phyloP scores from a whole-genome alignment of 345 rosid species.

The Populus pruinosa region DNA sequence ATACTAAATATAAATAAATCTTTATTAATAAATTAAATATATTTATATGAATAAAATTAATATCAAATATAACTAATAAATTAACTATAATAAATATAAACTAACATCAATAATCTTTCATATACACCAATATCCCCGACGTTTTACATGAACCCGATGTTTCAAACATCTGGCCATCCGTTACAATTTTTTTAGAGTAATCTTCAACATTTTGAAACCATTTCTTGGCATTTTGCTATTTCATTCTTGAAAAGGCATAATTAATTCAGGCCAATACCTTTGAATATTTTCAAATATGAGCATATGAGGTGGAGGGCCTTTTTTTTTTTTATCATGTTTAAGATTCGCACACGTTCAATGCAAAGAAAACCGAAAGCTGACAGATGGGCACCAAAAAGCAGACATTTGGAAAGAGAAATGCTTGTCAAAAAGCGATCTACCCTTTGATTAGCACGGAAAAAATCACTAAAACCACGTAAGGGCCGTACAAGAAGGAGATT shows the following conservation, averaged over 20 bases:
- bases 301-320: conserved; percentile 7
- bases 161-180: background rate
- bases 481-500: background rate
- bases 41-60: too few relatives aligned
- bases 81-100: too few relatives aligned
- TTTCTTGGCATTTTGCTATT: background rate
- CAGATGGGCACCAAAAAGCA: background rate
- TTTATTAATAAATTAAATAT: too few relatives aligned
- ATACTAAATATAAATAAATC: too few relatives aligned
- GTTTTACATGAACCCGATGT: too few relatives aligned
- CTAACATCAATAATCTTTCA: background rate
- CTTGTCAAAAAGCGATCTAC: background rate
- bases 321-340: background rate
- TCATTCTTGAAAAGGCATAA: background rate
- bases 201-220: background rate
- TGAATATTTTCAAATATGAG: background rate
- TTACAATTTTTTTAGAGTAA: background rate
- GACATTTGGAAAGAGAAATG: background rate
- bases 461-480: background rate
- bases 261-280: background rate
- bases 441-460: background rate
- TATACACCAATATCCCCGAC: background rate
- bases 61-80: too few relatives aligned
- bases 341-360: conserved; percentile 26
- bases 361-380: conserved; percentile 23